These are phyloP conservation scores for Aspergillus sp. DNA, from an alignment of 2,329 filamentous ascomycete genomes.

Conservation along the genomic window DNA sequence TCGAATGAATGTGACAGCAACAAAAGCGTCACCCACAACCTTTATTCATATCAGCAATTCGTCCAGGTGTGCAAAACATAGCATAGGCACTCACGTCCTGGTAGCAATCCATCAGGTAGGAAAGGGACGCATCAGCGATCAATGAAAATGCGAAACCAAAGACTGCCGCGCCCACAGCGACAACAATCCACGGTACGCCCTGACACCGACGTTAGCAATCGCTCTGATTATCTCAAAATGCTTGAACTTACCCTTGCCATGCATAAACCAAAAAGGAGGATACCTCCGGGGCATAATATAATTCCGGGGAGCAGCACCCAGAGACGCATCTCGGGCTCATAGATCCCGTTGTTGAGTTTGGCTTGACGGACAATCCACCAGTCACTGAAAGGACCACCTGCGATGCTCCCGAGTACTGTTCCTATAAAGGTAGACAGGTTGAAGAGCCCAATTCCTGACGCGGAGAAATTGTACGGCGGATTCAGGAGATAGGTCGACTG, in stretches of 20 bases:
- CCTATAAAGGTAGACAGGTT: constrained; percentile 42
- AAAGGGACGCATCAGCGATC: neutral
- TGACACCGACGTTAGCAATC: neutral
- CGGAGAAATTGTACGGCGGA: constrained; percentile 41
- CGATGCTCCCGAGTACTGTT: constrained; percentile 30
- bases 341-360: constrained; percentile 37
- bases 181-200: neutral
- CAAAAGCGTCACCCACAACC: constrained; percentile 48
- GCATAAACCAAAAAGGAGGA: neutral
- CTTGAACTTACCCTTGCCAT: neutral
- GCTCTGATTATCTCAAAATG: no score
- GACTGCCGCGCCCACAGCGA: neutral
- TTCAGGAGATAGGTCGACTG: constrained; percentile 35
- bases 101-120: constrained; percentile 24
- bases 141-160: neutral
- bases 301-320: constrained; percentile 26
- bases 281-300: constrained; percentile 31
- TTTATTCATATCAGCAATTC: constrained; percentile 13
- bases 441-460: constrained; percentile 39
- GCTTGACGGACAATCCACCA: constrained; percentile 34
- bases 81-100: constrained; percentile 7
- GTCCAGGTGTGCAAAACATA: neutral
- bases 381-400: constrained; percentile 37
- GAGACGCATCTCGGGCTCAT: constrained; percentile 46
- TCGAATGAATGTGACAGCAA: constrained; percentile 44